Percentiles rank a stretch among this genome's conserved stretches.
Evolutionary conservation across 2,329 filamentous ascomycete species (phyloP).

Genomic region (Scedosporium minutisporum): DNA sequence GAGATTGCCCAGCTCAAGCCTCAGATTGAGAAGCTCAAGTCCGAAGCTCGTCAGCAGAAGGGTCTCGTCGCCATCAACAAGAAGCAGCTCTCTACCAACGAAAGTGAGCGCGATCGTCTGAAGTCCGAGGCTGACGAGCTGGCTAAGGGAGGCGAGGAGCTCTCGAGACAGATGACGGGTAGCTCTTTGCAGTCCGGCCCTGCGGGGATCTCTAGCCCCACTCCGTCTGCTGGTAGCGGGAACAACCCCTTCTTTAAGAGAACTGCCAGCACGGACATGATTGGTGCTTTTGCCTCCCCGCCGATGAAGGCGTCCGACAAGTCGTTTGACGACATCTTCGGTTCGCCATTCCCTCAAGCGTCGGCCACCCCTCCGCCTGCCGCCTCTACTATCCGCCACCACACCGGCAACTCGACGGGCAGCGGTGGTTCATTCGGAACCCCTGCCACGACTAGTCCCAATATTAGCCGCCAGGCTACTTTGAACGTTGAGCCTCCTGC

Average conservation of each 20-base stretch:
- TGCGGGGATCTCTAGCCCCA: slow-evolving; percentile 57
- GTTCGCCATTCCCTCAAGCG: slow-evolving; percentile 27
- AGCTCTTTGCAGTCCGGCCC: slow-evolving; percentile 37
- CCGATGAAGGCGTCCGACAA: slow-evolving; percentile 45
- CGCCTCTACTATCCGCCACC: slow-evolving; percentile 27
- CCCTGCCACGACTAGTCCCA: slow-evolving; percentile 50
- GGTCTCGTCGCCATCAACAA: slow-evolving; percentile 96
- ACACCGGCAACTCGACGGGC: slow-evolving; percentile 45
- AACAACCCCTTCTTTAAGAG: slow-evolving; percentile 94
- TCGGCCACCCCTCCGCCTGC: slow-evolving; percentile 3
- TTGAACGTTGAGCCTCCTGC: slow-evolving; percentile 43
- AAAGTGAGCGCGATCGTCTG: slow-evolving; percentile 79
- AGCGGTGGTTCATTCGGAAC: slow-evolving; percentile 43
- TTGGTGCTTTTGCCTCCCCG: slow-evolving; percentile 42
- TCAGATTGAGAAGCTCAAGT: slow-evolving; percentile 85
- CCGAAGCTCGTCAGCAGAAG: slow-evolving; percentile 88
- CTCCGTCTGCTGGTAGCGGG: slow-evolving; percentile 57
- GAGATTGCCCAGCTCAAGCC: slow-evolving; percentile 80
- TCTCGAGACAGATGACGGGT: slow-evolving; percentile 40
- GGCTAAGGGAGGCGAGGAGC: slow-evolving; percentile 52
- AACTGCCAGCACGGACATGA: slow-evolving; percentile 51
- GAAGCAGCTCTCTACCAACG: slow-evolving; percentile 86
- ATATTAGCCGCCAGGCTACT: slow-evolving; percentile 53
- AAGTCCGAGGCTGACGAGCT: slow-evolving; percentile 68
- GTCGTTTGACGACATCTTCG: slow-evolving; percentile 81